Percentiles rank a stretch among this genome's conserved stretches.
These are phyloP conservation scores for Saussurea involucrata DNA, from an alignment of 129 eudicot species.

Conservation along the genomic window DNA sequence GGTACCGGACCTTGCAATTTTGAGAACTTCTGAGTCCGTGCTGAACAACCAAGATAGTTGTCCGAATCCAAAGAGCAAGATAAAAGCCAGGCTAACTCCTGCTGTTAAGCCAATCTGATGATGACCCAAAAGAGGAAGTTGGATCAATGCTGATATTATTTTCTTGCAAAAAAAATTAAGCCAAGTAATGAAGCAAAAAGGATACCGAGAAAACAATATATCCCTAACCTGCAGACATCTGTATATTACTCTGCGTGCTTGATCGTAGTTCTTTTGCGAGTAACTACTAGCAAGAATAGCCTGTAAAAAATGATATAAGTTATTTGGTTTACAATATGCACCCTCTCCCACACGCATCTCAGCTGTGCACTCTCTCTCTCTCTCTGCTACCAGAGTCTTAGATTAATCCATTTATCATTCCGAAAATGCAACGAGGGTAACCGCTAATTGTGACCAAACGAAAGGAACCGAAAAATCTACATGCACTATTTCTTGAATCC, in stretches of 20 bases:
- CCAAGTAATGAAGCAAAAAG: conserved; percentile 6
- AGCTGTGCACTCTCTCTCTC: too few relatives aligned
- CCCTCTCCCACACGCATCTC: too few relatives aligned
- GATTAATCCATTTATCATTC: not conserved
- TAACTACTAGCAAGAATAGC: conserved; percentile 81
- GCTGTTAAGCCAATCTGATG: conserved; percentile 62
- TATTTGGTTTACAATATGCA: too few relatives aligned
- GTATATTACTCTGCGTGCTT: conserved; percentile 74
- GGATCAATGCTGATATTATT: not conserved
- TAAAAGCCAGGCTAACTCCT: conserved; percentile 61
- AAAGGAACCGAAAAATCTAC: not conserved
- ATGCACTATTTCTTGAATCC: not conserved
- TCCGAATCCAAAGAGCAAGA: conserved; percentile 67
- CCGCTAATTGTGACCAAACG: not conserved
- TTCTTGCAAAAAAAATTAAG: not conserved
- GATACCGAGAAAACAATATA: not conserved
- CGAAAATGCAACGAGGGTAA: not conserved
- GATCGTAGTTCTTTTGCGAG: conserved; percentile 64
- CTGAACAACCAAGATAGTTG: conserved; percentile 58
- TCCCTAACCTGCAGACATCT: conserved; percentile 69
- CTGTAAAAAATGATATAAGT: too few relatives aligned
- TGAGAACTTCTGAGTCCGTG: conserved; percentile 67
- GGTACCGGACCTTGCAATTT: conserved; percentile 73
- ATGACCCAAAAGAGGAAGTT: conserved; percentile 6
- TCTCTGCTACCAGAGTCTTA: not conserved